phyloP scores from a whole-genome alignment of 176 grass and related monocot genomes.

The Echinochloa phyllopogon region DNA sequence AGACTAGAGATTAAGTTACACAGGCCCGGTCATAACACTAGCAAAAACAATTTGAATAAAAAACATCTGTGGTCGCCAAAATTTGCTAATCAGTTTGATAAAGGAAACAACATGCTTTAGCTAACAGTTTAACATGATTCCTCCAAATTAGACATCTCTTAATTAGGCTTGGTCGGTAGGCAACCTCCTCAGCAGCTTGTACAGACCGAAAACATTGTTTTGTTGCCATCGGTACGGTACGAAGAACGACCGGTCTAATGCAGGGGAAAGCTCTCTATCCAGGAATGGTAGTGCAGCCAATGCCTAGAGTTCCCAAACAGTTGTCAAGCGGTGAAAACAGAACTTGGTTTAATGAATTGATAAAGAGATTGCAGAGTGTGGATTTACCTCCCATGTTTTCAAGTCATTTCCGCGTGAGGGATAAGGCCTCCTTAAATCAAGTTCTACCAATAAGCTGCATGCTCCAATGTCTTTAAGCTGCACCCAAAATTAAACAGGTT shows the following conservation, averaged over 20 bases:
- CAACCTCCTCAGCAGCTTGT: slow-evolving; percentile 79
- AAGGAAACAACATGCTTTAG: background rate
- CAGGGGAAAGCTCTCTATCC: slow-evolving; percentile 90
- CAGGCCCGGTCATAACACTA: background rate
- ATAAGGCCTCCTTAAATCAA: slow-evolving; percentile 80
- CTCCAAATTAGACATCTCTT: background rate
- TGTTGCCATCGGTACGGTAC: slow-evolving; percentile 85
- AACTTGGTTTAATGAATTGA: background rate
- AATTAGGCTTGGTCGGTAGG: slow-evolving; percentile 20
- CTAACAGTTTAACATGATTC: background rate
- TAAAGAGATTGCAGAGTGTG: background rate
- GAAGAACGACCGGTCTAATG: slow-evolving; percentile 87
- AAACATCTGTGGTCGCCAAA: slow-evolving; percentile 12
- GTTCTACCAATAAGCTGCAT: slow-evolving; percentile 84
- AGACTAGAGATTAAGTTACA: slow-evolving; percentile 15
- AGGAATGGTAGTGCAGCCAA: slow-evolving; percentile 73
- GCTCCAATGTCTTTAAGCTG: slow-evolving; percentile 73
- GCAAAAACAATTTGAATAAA: background rate
- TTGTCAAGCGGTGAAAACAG: slow-evolving; percentile 17
- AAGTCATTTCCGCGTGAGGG: slow-evolving; percentile 82
- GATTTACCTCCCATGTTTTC: slow-evolving; percentile 87
- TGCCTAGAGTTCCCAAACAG: slow-evolving; percentile 49
- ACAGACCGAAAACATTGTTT: slow-evolving; percentile 87
- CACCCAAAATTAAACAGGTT: slow-evolving; percentile 7
- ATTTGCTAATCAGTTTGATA: background rate